Evolutionary conservation across 192 early-diverging fungal genomes (phyloP), one percentile per base, ranked within the genome.

Genomic region (Backusella tarrabulga): DNA sequence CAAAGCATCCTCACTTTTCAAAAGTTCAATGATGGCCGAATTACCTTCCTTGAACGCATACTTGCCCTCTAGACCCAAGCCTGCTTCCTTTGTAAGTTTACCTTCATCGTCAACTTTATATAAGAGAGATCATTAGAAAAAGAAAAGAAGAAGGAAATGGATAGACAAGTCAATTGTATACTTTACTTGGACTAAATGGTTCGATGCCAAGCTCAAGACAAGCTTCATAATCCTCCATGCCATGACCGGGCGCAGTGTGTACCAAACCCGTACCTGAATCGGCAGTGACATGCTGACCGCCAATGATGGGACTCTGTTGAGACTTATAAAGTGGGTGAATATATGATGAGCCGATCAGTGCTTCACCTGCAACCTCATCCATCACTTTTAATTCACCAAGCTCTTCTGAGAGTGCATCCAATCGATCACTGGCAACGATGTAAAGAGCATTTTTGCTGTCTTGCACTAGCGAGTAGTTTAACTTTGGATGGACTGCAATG

Each of bases 251-350:
- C 6, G 93, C 93, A 38, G 91, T 89, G 74, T 95, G 93, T 23
- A 95, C 92, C n/a, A 95, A 73, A n/a, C 93, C 92, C 8, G 92
- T 93, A 5, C 93, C 93, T 0, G 92, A 90, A 9, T 92, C 91
- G 0, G 84, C 83, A 9, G 91, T 92, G 11, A 95, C 92, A 81
- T 93, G 87, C 29, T 85, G 78, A 2, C 90, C 92, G 6, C 85
- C 80, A 71, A 93, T 82, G n/a, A 95, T 83, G n/a, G 83, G 86
- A 19, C 84, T 80, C 6, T 76, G 60, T 17, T 84, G 77, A 36
- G 77, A 44, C n/a, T 82, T 86, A 19, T 68, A 76, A 17, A 93
- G 68, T 56, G 87, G 85, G 71, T 91, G 90, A 15, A 40, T 79
- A 76, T 94, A 94, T 12, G 71, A 66, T 17, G 87, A 82, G 11